These are phyloP conservation scores for Cyclotella atomus DNA, from an alignment of 108 stramenopile species.

Conservation along the genomic window DNA sequence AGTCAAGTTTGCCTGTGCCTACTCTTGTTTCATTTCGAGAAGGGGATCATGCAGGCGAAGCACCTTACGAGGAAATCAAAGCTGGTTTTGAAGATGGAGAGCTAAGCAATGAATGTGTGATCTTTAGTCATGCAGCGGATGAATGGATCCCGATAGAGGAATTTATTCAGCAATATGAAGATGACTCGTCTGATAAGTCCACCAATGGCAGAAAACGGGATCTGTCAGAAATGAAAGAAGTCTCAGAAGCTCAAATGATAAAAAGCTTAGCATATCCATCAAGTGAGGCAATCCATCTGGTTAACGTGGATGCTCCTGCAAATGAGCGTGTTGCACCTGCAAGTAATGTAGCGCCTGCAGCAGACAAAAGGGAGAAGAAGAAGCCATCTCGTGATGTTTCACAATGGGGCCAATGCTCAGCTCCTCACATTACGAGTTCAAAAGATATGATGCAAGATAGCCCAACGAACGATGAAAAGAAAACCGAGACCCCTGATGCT, in stretches of 20 bases:
- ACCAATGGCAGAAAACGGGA: conserved; percentile 33
- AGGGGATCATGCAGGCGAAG: conserved; percentile 78
- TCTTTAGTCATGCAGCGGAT: conserved; percentile 54
- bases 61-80: conserved; percentile 67
- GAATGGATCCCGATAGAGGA: conserved; percentile 58
- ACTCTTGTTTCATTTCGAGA: conserved; percentile 60
- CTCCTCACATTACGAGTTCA: conserved; percentile 25
- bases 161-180: conserved; percentile 35
- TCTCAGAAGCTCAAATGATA: not conserved
- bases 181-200: not conserved
- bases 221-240: conserved; percentile 31
- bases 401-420: conserved; percentile 68
- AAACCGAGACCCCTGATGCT: not conserved
- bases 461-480: not conserved
- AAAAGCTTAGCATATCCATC: conserved; percentile 8
- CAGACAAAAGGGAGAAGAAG: conserved; percentile 66
- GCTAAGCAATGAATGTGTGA: conserved; percentile 58
- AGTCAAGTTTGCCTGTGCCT: too few species aligned
- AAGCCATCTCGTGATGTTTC: conserved; percentile 73
- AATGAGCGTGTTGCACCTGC: conserved; percentile 7
- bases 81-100: conserved; percentile 80
- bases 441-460: not conserved
- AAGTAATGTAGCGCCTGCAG: not conserved
- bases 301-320: too few species aligned
- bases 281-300: conserved; percentile 6